Percentiles rank a stretch among this genome's conserved stretches.
Evolutionary conservation across 2,329 filamentous ascomycete species (phyloP).

Genomic region (Balansia obtecta): DNA sequence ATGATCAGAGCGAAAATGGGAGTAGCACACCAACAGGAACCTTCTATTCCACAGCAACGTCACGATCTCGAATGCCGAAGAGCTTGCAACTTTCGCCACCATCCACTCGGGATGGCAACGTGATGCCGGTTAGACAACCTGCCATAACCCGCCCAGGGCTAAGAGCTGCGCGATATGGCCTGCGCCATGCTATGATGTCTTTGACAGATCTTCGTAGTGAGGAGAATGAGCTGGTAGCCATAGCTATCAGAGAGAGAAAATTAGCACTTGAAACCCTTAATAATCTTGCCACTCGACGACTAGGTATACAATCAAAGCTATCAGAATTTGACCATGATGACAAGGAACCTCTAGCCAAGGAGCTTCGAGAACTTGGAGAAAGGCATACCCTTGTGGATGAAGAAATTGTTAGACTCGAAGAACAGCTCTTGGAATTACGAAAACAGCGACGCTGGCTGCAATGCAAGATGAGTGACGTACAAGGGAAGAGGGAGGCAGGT

Average conservation of each 20-base stretch:
- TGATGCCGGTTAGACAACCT: constrained; percentile 51
- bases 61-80: constrained; percentile 26
- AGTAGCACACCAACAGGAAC: constrained; percentile 29
- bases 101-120: constrained; percentile 29
- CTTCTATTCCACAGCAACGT: constrained; percentile 26
- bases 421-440: constrained; percentile 48
- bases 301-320: constrained; percentile 39
- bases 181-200: constrained; percentile 50
- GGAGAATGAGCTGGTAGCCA: constrained; percentile 48
- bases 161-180: constrained; percentile 48
- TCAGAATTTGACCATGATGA: constrained; percentile 40
- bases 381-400: constrained; percentile 41
- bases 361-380: constrained; percentile 45
- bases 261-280: constrained; percentile 46
- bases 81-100: constrained; percentile 29
- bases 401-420: constrained; percentile 55
- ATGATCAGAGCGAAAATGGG: constrained; percentile 26
- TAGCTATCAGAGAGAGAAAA: constrained; percentile 43
- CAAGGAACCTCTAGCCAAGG: constrained; percentile 44
- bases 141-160: constrained; percentile 39
- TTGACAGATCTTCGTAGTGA: constrained; percentile 55
- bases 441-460: constrained; percentile 46
- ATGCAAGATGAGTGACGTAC: constrained; percentile 47
- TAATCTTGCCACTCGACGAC: constrained; percentile 35
- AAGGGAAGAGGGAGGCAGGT: constrained; percentile 56